Base-by-base conservation (phyloP, 2,329 filamentous ascomycete species). In the Cordyceps tenuipes region DNA sequence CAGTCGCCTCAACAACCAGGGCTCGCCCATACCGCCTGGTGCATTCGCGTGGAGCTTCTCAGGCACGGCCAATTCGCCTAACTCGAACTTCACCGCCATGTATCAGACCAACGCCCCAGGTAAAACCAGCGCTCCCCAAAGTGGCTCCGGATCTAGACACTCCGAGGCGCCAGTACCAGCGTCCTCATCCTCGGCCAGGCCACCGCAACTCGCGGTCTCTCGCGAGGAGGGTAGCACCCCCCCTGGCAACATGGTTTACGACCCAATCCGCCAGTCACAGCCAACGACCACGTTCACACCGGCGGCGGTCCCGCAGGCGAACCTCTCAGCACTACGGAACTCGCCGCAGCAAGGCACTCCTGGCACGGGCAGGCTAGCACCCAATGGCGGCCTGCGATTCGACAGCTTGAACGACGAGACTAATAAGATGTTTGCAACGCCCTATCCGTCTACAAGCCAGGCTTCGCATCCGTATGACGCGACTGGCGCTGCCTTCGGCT, bases 41-140 rank as follows among this genome's bases (percentile, higher is more conserved):
- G 78, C 76, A 0, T 90, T 95, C 61, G 91, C 90, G 1, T 95
- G 89, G 88, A 91, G 90, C 8, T 75, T 96, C n/a, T 91, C 91
- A 0, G 91, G 91, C 15, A 93, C 88, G 1, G 91, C 90, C 59
- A 91, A 95, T 68, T 94, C 90, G 3, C 88, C 90, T 1, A 91
- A 86, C 63, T 91, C 90, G 0, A 94, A 90, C 68, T 76, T 96
- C 5, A 92, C 90, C 1, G 81, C 93, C 60, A 83, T 95, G 68
- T 95, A 91, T 69, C 86, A 89, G 62, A 85, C 60, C 13, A 55
- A 39, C 0, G 51, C 39, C 10, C 51, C 34, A 4, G 39, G 13
- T 15, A 15, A 15, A n/a, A 9, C 8, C 13, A 23, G 51, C 23
- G 39, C 3, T 13, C 9, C 34, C 12, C 34, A 36, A 36, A 31